Percentiles rank a stretch among this genome's conserved stretches.
These are phyloP conservation scores for Leccinellum rugosiceps DNA, from an alignment of 768 basidiomycete species.

Conservation along the genomic window DNA sequence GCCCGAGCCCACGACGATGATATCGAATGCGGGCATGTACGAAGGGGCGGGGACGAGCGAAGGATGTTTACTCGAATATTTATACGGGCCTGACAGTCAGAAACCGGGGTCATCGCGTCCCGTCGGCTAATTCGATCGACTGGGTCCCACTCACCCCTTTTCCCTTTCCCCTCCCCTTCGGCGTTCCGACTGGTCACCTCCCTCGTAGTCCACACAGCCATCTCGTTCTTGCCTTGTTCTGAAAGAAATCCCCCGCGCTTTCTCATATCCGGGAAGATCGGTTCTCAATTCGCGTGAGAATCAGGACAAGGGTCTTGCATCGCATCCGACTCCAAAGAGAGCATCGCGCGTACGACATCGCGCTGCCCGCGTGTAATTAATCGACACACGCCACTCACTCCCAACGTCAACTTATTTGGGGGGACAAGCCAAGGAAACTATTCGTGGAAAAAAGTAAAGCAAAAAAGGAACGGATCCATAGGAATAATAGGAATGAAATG, in stretches of 20 bases:
- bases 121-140: background rate
- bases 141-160: background rate
- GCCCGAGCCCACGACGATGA: constrained; percentile 79
- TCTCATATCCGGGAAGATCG: constrained; percentile 16
- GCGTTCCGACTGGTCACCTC: background rate
- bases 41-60: background rate
- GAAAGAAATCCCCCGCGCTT: background rate
- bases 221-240: background rate
- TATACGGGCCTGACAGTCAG: background rate
- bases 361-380: background rate
- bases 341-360: background rate
- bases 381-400: constrained; percentile 6
- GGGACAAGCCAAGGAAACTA: constrained; percentile 15
- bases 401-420: background rate
- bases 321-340: background rate
- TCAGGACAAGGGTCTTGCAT: background rate
- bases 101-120: background rate
- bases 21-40: constrained; percentile 55
- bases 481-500: constrained; percentile 13
- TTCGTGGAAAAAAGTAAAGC: constrained; percentile 7
- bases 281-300: constrained; percentile 16
- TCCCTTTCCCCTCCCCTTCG: background rate
- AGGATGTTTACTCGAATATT: background rate
- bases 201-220: background rate
- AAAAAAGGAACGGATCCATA: constrained; percentile 7